A percentile compares a stretch with the other conserved stretches of the same genome.
Evolutionary conservation across 23 red algal species (phyloP).

Genomic region (Agarophyton chilense): DNA sequence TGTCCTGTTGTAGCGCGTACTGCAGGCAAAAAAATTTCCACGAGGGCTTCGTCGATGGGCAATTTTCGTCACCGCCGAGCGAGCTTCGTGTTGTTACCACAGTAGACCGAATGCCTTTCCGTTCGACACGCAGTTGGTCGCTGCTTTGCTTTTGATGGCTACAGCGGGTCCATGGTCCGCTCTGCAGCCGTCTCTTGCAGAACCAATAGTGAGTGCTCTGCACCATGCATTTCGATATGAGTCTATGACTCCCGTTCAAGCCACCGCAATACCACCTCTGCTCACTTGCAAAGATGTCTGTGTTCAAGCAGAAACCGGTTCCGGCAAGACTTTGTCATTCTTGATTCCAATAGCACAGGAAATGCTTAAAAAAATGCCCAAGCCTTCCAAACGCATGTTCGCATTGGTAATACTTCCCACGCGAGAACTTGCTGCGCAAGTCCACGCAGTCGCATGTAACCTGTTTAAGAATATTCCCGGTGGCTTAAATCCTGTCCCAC

Average conservation of each 20-base stretch:
- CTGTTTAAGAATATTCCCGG: conserved; percentile 67
- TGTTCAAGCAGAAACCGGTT: conserved; percentile 93
- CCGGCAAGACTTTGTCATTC: conserved; percentile 95
- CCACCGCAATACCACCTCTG: conserved; percentile 84
- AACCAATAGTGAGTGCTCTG: background rate
- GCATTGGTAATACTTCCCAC: conserved; percentile 90
- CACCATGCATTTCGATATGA: background rate
- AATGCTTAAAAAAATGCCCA: conserved; percentile 2
- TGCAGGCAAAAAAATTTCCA: too few species aligned
- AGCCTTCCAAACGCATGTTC: conserved; percentile 2
- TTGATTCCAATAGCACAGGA: conserved; percentile 79
- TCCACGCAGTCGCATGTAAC: conserved; percentile 70
- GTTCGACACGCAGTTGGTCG: too few species aligned
- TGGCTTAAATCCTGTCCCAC: conserved; percentile 44
- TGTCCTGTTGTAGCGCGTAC: background rate
- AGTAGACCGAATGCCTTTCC: too few species aligned
- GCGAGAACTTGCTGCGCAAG: conserved; percentile 86
- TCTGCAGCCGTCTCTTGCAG: background rate
- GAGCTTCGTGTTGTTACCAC: too few species aligned
- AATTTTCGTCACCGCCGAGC: too few species aligned
- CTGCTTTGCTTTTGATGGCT: background rate
- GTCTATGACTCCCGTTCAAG: conserved; percentile 90
- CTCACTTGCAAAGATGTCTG: conserved; percentile 81
- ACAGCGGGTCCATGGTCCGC: conserved; percentile 18
- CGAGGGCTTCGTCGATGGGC: background rate